phyloP scores from a whole-genome alignment of 441 rosid species.

The Gossypium trilobum region DNA sequence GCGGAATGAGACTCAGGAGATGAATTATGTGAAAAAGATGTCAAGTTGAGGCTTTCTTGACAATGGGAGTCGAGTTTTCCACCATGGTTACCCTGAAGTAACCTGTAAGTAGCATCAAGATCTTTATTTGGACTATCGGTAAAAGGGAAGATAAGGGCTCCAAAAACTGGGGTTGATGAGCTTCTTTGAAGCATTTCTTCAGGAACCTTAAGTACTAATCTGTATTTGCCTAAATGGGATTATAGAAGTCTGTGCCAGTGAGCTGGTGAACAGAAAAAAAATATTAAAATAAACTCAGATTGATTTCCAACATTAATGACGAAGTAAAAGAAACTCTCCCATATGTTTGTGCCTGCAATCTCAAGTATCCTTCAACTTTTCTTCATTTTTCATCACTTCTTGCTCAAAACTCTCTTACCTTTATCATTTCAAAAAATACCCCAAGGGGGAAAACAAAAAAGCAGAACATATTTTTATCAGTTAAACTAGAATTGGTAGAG shows the following conservation, averaged over 20 bases:
- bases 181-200: constrained; percentile 23
- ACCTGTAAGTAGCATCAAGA: constrained; percentile 11
- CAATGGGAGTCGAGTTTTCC: not conserved
- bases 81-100: constrained; percentile 3
- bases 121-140: constrained; percentile 21
- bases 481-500: not conserved
- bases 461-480: not conserved
- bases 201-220: not conserved
- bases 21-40: constrained; percentile 10
- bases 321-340: not conserved
- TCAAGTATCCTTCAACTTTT: not conserved
- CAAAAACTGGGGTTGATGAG: constrained; percentile 21
- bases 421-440: not conserved
- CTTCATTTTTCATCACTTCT: not conserved
- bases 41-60: constrained; percentile 4
- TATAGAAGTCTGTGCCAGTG: not conserved
- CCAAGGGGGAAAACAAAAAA: not conserved
- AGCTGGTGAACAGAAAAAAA: not conserved
- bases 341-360: not conserved
- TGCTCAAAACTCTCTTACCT: too few species aligned
- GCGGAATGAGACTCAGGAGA: constrained; percentile 10
- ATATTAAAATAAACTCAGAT: constrained; percentile 5
- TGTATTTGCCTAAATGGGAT: not conserved
- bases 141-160: constrained; percentile 9
- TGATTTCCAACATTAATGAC: not conserved